These are phyloP conservation scores for Puccinellia tenuiflora DNA, from an alignment of 176 grass and related monocot genomes.

Conservation along the genomic window DNA sequence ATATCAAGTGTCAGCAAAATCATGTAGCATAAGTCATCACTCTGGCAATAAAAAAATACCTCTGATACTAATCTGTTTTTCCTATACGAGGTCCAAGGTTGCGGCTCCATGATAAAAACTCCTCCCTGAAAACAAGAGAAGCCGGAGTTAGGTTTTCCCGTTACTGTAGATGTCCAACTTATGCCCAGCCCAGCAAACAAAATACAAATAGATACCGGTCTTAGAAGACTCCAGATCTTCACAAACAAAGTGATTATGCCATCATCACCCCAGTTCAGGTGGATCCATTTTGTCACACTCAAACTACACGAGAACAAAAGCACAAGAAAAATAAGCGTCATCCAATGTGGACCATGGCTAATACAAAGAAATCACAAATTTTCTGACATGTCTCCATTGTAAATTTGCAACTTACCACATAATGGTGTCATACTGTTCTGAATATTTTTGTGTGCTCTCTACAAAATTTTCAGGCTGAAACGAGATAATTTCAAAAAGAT, in stretches of 20 bases:
- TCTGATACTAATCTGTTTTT: constrained; percentile 67
- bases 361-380: constrained; percentile 2
- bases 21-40: neutral
- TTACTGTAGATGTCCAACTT: neutral
- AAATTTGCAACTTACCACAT: constrained; percentile 67
- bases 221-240: constrained; percentile 91
- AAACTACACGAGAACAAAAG: constrained; percentile 60
- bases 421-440: constrained; percentile 84
- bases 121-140: constrained; percentile 64
- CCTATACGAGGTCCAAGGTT: constrained; percentile 93
- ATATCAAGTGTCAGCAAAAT: neutral
- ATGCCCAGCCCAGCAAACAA: neutral
- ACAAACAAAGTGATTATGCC: constrained; percentile 78
- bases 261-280: constrained; percentile 97
- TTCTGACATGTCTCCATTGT: neutral
- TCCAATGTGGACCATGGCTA: neutral
- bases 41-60: constrained; percentile 36
- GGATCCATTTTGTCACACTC: constrained; percentile 99
- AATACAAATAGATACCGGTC: constrained; percentile 49
- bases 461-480: constrained; percentile 87
- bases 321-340: neutral
- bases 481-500: constrained; percentile 52
- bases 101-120: constrained; percentile 82
- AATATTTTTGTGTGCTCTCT: constrained; percentile 32
- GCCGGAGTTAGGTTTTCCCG: neutral